These are phyloP conservation scores for Cardamine chenopodiifolia DNA, from an alignment of 345 rosid genomes.

Conservation along the genomic window DNA sequence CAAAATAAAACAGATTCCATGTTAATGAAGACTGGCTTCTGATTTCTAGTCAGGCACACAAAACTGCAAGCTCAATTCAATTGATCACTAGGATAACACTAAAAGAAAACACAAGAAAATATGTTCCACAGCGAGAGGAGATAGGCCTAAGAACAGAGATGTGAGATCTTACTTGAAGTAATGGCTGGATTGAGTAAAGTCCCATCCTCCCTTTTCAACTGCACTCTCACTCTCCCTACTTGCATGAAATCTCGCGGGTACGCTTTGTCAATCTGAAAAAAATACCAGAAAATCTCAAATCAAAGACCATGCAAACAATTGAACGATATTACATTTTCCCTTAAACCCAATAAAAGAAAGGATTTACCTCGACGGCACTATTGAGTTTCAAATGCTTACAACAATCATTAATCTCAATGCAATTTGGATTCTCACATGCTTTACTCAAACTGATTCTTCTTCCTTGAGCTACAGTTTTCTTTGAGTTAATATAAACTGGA, in stretches of 20 bases:
- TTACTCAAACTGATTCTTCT: constrained; percentile 66
- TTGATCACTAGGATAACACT: background rate
- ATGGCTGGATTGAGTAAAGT: constrained; percentile 74
- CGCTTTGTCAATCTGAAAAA: constrained; percentile 72
- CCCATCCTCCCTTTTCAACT: constrained; percentile 83
- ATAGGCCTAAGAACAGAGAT: background rate
- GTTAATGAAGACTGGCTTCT: background rate
- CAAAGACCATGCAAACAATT: background rate
- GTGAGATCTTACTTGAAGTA: constrained; percentile 64
- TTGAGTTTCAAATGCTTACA: constrained; percentile 75
- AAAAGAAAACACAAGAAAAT: background rate
- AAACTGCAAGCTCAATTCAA: background rate
- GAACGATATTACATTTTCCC: background rate
- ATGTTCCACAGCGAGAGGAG: background rate
- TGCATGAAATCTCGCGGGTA: constrained; percentile 97
- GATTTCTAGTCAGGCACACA: background rate
- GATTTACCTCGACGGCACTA: constrained; percentile 70
- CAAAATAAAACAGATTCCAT: background rate
- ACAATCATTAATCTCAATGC: constrained; percentile 81
- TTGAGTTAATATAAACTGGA: constrained; percentile 86
- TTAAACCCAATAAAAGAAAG: background rate
- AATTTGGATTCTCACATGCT: constrained; percentile 88
- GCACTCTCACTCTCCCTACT: constrained; percentile 85
- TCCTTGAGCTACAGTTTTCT: constrained; percentile 91
- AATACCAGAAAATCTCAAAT: background rate